Conservation (phyloP, 345 rosid species). For the Pseudoturritis turrita region DNA sequence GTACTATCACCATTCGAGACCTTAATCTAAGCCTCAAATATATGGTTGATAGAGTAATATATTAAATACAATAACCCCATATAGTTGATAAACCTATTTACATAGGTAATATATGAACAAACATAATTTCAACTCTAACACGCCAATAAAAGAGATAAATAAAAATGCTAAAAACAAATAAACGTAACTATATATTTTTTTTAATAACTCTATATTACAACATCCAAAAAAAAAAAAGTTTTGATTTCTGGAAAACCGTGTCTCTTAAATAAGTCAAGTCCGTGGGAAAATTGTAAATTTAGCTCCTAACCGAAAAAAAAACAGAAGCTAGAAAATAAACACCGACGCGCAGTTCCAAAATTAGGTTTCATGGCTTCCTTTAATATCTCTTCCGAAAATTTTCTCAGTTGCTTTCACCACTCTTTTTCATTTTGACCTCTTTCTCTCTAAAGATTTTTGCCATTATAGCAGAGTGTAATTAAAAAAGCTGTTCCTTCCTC, state of each 20-base stretch:
- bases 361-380: constrained; percentile 11
- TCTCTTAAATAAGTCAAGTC: no score
- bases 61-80: no score
- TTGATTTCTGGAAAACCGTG: neutral
- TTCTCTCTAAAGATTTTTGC: neutral
- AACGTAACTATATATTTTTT: no score
- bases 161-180: no score
- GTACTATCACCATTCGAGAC: no score
- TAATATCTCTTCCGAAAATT: constrained; percentile 6
- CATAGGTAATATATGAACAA: no score
- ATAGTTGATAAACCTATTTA: no score
- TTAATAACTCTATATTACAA: no score
- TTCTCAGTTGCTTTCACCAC: neutral
- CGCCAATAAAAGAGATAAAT: no score
- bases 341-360: constrained; percentile 22
- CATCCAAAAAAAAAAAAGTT: neutral
- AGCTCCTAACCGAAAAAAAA: constrained; percentile 9
- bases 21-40: no score
- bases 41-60: no score
- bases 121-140: no score
- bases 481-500: constrained; percentile 1
- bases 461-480: neutral
- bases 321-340: neutral
- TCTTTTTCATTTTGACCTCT: neutral
- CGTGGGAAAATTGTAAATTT: neutral